These are phyloP conservation scores for Knoxia roxburghii DNA, from an alignment of 257 asterid species.

Conservation along the genomic window DNA sequence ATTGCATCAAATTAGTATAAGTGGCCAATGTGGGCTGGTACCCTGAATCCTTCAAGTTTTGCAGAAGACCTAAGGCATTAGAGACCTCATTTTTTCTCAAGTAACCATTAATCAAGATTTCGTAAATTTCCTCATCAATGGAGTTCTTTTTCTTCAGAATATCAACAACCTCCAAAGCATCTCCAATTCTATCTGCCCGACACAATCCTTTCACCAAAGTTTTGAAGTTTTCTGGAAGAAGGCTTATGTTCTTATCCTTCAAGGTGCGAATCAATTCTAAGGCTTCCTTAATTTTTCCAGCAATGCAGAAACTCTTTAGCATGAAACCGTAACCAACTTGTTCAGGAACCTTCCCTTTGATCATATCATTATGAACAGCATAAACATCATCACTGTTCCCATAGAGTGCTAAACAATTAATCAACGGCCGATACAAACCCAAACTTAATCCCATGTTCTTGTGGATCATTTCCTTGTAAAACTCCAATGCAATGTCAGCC, in stretches of 20 bases:
- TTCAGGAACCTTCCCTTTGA: conserved; percentile 38
- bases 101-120: conserved; percentile 41
- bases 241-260: conserved; percentile 43
- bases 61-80: conserved; percentile 51
- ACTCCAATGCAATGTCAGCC: conserved; percentile 64
- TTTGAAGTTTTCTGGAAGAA: conserved; percentile 40
- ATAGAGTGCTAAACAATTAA: conserved; percentile 55
- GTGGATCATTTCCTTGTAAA: conserved; percentile 61
- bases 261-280: conserved; percentile 61
- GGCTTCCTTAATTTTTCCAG: conserved; percentile 67
- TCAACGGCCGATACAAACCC: conserved; percentile 35
- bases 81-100: conserved; percentile 51
- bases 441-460: conserved; percentile 41
- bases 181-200: conserved; percentile 50
- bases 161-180: conserved; percentile 74
- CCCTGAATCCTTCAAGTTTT: conserved; percentile 46
- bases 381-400: conserved; percentile 45
- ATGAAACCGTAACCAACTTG: conserved; percentile 33
- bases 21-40: conserved; percentile 38
- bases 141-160: conserved; percentile 57
- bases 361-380: conserved; percentile 52
- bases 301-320: conserved; percentile 66
- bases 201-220: conserved; percentile 76
- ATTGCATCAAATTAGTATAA: conserved; percentile 62
- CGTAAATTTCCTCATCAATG: conserved; percentile 37